phyloP scores from a whole-genome alignment of 495 filamentous ascomycete species.

The Penicillium egyptiacum region DNA sequence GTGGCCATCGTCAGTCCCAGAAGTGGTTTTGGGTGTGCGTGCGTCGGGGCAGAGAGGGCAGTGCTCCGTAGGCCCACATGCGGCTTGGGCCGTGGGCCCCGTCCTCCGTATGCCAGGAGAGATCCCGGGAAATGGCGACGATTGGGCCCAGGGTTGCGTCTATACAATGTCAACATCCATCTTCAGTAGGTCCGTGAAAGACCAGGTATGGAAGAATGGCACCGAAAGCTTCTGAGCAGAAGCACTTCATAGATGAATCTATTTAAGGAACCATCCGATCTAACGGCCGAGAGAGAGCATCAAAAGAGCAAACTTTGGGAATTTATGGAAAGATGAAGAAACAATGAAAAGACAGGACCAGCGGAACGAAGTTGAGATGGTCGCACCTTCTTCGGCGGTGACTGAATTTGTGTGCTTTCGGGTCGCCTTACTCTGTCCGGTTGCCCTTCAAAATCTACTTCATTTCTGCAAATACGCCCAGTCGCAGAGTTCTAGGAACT shows the following conservation, averaged over 20 bases:
- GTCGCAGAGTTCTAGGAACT: background rate
- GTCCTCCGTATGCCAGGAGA: constrained; percentile 16
- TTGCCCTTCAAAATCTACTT: background rate
- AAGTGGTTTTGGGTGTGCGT: background rate
- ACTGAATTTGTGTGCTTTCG: background rate
- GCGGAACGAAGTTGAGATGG: background rate
- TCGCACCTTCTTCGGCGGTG: constrained; percentile 6
- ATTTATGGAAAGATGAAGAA: constrained; percentile 10
- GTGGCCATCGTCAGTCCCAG: background rate
- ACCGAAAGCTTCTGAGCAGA: background rate
- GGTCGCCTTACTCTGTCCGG: background rate
- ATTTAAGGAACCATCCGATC: background rate
- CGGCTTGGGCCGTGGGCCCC: constrained; percentile 23
- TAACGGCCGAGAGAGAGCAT: background rate
- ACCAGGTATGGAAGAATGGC: background rate
- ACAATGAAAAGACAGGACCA: constrained; percentile 8
- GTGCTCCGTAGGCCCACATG: constrained; percentile 21
- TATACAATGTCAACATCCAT: background rate
- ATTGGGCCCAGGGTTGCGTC: constrained; percentile 23
- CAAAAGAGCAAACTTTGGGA: background rate
- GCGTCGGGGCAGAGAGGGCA: constrained; percentile 16
- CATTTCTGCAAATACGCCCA: background rate
- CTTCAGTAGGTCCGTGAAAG: background rate
- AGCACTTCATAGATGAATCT: background rate
- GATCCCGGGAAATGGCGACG: constrained; percentile 13